Evolutionary conservation across 495 filamentous ascomycete species (phyloP), one percentile per base, ranked within the genome.

Genomic region (Penicillium salamii): DNA sequence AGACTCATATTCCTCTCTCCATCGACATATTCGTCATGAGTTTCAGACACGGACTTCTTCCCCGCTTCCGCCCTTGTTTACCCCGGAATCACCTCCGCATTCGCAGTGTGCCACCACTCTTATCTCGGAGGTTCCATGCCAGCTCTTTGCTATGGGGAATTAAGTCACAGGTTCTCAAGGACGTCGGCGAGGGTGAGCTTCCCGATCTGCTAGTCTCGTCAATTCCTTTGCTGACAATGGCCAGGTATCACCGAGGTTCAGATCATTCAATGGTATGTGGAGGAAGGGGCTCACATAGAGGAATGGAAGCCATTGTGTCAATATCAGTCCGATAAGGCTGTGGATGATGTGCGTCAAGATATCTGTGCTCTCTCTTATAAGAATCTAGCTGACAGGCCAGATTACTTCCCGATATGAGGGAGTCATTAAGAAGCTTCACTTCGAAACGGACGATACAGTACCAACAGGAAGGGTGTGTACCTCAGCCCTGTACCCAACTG

Each of bases 221-320:
- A 47, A 9, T 13, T 20, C 17, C 38, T 29, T 59, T 37, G 54
- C 46, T 52, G 29, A 53, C 49, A 38, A 13, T 29, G 29, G 12
- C 33, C 49, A 96, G 91, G 93, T 40, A 98, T 97, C 61, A 89
- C 90, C 55, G 93, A 98, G 71, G 95, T 93, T 67, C 92, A 97
- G 67, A 89, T 99, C 61, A 97, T 97, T 57, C 95, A 97, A 75
- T 99, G 95, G 95, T 99, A 97, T 67, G 93, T 97, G 52, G 87
- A 96, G 67, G 91, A 95, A 42, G 91, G 88, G 42, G 95, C 95
- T 19, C 84, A 90, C 45, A 90, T 99, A 56, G 91, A 97, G 74
- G 90, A 99, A 70, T 99, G 95, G 81, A 92, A 95, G 63, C 92
- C 90, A 46, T 72, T 99, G 31, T 99, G 95, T 67, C 93, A 99